phyloP scores from a whole-genome alignment of 495 filamentous ascomycete species.

The Bryoglossum gracile region DNA sequence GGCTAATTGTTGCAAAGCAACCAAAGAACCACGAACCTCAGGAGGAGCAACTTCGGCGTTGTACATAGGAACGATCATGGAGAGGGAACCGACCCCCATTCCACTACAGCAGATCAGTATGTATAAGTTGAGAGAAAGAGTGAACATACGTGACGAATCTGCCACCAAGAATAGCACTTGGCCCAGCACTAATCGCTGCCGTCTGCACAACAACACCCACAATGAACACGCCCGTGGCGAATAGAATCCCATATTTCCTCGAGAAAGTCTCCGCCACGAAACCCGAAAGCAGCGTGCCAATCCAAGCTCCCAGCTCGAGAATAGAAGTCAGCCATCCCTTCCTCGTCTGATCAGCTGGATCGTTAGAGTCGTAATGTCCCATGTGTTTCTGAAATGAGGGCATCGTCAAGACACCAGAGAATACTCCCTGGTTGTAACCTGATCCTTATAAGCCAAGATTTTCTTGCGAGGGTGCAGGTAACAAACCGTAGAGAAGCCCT shows the following conservation, averaged over 20 bases:
- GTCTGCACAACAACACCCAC: conserved; percentile 71
- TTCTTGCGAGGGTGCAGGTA: not conserved
- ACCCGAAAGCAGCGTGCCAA: conserved; percentile 67
- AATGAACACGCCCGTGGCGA: conserved; percentile 67
- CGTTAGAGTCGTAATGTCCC: conserved; percentile 49
- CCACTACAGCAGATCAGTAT: conserved; percentile 29
- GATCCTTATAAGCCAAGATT: not conserved
- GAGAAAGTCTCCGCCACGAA: conserved; percentile 69
- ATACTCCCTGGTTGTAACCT: conserved; percentile 76
- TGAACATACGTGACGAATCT: conserved; percentile 58
- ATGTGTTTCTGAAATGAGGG: conserved; percentile 51
- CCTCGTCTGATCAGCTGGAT: conserved; percentile 47
- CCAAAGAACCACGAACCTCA: conserved; percentile 59
- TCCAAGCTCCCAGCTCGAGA: conserved; percentile 75
- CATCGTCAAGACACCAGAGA: conserved; percentile 65
- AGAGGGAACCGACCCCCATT: conserved; percentile 65
- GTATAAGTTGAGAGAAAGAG: not conserved
- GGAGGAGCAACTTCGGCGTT: conserved; percentile 61
- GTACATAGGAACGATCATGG: conserved; percentile 61
- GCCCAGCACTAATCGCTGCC: conserved; percentile 49
- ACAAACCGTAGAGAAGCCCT: conserved; percentile 39
- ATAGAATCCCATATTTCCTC: conserved; percentile 65
- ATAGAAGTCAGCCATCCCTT: conserved; percentile 79
- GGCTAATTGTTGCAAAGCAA: conserved; percentile 72
- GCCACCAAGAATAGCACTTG: conserved; percentile 59